Percentiles rank a stretch among this genome's conserved stretches.
These are phyloP conservation scores for Camelina neglecta DNA, from an alignment of 345 rosid species.

Conservation along the genomic window DNA sequence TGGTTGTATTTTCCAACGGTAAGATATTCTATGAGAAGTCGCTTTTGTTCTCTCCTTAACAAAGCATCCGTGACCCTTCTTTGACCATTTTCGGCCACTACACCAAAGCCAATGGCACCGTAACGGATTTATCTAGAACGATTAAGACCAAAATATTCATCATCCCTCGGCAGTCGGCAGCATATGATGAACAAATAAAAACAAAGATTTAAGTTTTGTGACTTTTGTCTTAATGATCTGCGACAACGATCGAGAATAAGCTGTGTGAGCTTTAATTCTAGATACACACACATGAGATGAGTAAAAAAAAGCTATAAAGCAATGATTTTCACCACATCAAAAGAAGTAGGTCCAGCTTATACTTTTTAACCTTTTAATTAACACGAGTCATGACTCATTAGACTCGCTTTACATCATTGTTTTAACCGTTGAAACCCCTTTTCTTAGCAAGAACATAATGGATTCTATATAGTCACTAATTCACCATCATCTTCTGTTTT, in stretches of 20 bases:
- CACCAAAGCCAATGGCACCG: slow-evolving; percentile 4
- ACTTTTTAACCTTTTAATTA: slow-evolving; percentile 33
- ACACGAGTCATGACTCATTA: slow-evolving; percentile 40
- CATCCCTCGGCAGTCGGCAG: neutral
- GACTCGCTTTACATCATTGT: slow-evolving; percentile 36
- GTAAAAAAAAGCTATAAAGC: slow-evolving; percentile 6
- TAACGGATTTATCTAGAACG: neutral
- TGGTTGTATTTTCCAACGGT: slow-evolving; percentile 45
- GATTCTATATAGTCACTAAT: slow-evolving; percentile 17
- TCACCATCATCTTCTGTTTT: slow-evolving; percentile 17
- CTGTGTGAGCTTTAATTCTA: slow-evolving; percentile 18
- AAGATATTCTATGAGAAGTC: slow-evolving; percentile 40
- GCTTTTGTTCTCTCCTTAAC: slow-evolving; percentile 38
- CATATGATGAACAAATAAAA: slow-evolving; percentile 20
- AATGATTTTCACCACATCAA: slow-evolving; percentile 33
- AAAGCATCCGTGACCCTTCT: slow-evolving; percentile 40
- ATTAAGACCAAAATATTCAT: neutral
- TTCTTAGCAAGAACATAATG: slow-evolving; percentile 16
- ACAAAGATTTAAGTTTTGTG: neutral
- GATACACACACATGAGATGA: slow-evolving; percentile 32
- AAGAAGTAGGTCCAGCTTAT: slow-evolving; percentile 38
- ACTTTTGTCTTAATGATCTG: neutral
- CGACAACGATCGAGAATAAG: neutral
- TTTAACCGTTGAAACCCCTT: slow-evolving; percentile 11
- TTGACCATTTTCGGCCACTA: slow-evolving; percentile 41